Conservation (phyloP, 305 asterid genomes). For the Vinca major region DNA sequence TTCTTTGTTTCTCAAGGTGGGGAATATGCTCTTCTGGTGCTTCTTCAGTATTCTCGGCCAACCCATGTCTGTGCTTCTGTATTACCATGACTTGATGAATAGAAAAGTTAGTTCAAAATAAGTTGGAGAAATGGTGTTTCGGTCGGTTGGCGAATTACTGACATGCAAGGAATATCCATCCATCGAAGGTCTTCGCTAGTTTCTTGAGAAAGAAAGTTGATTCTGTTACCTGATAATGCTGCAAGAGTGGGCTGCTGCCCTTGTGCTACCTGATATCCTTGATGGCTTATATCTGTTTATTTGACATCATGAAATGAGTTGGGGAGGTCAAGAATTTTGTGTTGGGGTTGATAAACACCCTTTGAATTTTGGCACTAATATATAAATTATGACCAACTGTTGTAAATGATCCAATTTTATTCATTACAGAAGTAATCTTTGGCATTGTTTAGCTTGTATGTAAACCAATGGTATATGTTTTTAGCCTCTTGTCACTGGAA, state of each 20-base stretch:
- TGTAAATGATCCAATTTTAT: background rate
- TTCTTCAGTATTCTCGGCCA: constrained; percentile 83
- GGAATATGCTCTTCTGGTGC: constrained; percentile 95
- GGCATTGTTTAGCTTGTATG: background rate
- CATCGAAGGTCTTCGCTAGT: background rate
- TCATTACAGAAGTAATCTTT: background rate
- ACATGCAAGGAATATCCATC: background rate
- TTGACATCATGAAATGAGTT: background rate
- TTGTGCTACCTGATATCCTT: too few relatives aligned
- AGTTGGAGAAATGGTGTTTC: background rate
- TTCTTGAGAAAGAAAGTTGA: background rate
- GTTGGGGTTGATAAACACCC: background rate
- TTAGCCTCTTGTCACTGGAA: too few relatives aligned
- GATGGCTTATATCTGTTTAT: too few relatives aligned
- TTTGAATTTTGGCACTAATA: background rate
- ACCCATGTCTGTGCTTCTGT: constrained; percentile 82
- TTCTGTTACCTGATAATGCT: background rate
- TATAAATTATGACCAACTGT: background rate
- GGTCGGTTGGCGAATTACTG: background rate
- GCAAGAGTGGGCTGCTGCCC: too few relatives aligned
- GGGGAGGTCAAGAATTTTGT: too few relatives aligned
- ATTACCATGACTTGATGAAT: constrained; percentile 92
- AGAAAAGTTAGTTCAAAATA: constrained; percentile 29
- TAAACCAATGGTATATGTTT: too few relatives aligned
- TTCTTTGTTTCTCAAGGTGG: constrained; percentile 52